Evolutionary conservation across 352 stramenopile species (phyloP).

Genomic region (Pythium pectinolyticum): DNA sequence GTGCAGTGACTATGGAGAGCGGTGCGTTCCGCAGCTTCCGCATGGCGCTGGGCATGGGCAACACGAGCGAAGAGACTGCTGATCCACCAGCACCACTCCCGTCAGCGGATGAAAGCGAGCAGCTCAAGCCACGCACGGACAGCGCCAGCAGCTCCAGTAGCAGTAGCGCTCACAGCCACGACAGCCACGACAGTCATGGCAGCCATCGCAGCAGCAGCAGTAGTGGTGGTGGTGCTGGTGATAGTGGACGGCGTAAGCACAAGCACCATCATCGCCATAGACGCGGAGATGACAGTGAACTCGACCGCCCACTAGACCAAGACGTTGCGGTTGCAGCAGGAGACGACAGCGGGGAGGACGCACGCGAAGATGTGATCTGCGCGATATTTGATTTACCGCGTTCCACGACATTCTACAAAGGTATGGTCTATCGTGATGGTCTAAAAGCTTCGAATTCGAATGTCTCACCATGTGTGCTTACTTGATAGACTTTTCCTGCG

Average conservation of each 20-base stretch:
- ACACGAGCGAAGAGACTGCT: not conserved
- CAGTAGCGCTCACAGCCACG: no score
- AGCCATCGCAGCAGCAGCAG: constrained; percentile 18
- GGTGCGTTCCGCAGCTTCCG: constrained; percentile 33
- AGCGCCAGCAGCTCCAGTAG: constrained; percentile 30
- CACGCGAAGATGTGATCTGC: constrained; percentile 84
- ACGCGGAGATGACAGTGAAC: constrained; percentile 2
- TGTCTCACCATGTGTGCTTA: not conserved
- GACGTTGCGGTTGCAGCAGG: constrained; percentile 25
- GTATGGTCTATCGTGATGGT: no score
- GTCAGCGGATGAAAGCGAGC: not conserved
- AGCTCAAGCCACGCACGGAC: constrained; percentile 17
- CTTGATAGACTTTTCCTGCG: constrained; percentile 76
- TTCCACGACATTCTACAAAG: constrained; percentile 77
- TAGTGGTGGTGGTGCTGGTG: no score
- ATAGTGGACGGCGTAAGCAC: constrained; percentile 9
- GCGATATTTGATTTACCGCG: constrained; percentile 82
- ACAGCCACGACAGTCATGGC: constrained; percentile 21
- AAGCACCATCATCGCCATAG: not conserved
- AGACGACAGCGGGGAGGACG: constrained; percentile 27
- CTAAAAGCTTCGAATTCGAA: not conserved
- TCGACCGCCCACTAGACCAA: constrained; percentile 45
- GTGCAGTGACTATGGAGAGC: constrained; percentile 26
- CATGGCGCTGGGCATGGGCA: constrained; percentile 29
- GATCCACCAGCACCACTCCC: not conserved